phyloP scores from a whole-genome alignment of 257 asterid genomes.

The Nicotiana tabacum region DNA sequence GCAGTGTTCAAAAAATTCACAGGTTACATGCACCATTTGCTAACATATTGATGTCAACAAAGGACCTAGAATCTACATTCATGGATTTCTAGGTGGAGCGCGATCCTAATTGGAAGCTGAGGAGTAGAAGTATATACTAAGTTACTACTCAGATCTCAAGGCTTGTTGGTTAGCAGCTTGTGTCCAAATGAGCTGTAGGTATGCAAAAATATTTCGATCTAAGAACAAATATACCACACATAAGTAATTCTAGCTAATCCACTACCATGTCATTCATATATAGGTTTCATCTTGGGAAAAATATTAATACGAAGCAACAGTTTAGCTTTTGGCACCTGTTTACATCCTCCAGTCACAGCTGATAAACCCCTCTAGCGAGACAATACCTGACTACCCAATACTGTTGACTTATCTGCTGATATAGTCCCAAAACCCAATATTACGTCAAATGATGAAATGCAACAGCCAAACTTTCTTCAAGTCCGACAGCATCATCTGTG shows the following conservation, averaged over 20 bases:
- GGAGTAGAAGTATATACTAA: neutral
- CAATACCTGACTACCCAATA: neutral
- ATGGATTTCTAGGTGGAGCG: neutral
- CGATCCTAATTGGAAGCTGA: neutral
- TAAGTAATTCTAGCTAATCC: neutral
- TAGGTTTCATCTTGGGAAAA: neutral
- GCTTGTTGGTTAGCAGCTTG: neutral
- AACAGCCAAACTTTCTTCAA: neutral
- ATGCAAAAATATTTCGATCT: neutral
- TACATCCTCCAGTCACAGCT: slow-evolving; percentile 6
- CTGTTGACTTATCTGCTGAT: no score
- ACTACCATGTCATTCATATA: neutral
- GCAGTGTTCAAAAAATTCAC: neutral
- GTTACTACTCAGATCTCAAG: neutral
- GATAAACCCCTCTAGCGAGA: neutral
- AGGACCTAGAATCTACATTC: neutral
- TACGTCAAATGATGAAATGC: neutral
- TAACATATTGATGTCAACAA: neutral
- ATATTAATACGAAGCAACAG: neutral
- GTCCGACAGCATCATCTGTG: neutral
- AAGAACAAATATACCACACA: neutral
- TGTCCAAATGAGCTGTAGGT: neutral
- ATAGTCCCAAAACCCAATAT: neutral
- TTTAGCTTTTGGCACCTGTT: neutral
- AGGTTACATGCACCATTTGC: slow-evolving; percentile 6